Conservation (phyloP, 2,329 filamentous ascomycete species). For the Colletotrichum euphorbiae region DNA sequence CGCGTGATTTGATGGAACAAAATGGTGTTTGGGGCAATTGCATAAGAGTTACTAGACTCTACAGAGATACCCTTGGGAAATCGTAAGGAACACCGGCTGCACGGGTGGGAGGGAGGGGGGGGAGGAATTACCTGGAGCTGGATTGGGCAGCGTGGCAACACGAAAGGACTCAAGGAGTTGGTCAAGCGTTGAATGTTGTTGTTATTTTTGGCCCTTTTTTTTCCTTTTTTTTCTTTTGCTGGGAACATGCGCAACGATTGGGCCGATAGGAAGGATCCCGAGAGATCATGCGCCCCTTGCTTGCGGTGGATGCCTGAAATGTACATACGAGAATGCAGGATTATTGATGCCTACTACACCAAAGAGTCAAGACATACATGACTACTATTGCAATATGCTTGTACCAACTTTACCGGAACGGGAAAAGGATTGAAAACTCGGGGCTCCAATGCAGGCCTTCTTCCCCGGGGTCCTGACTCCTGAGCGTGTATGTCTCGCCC, state of each 20-base stretch:
- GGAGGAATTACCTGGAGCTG: not conserved
- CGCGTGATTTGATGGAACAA: not conserved
- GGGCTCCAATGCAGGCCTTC: constrained; percentile 15
- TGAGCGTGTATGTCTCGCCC: not conserved
- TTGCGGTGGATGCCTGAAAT: constrained; percentile 19
- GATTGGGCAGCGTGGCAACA: constrained; percentile 14
- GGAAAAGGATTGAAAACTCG: not conserved
- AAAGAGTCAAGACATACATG: constrained; percentile 15
- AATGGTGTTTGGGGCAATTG: constrained; percentile 21
- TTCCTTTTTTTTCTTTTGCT: not conserved
- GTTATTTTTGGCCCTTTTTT: not conserved
- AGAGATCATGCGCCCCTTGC: constrained; percentile 39
- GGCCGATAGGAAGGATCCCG: constrained; percentile 35
- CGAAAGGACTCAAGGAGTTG: constrained; percentile 14
- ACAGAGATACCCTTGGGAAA: constrained; percentile 22
- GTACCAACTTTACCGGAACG: not conserved
- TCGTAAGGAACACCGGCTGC: not conserved
- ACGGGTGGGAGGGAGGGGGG: not conserved
- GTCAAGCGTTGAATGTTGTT: constrained; percentile 25
- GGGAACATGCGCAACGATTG: constrained; percentile 16
- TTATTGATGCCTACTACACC: constrained; percentile 31
- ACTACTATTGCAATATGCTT: constrained; percentile 10
- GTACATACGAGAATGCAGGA: constrained; percentile 31
- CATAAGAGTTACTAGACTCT: constrained; percentile 44
- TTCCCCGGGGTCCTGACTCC: too few species aligned